Base-by-base conservation (phyloP, 176 grass and related monocot species). In the Carex parvula region DNA sequence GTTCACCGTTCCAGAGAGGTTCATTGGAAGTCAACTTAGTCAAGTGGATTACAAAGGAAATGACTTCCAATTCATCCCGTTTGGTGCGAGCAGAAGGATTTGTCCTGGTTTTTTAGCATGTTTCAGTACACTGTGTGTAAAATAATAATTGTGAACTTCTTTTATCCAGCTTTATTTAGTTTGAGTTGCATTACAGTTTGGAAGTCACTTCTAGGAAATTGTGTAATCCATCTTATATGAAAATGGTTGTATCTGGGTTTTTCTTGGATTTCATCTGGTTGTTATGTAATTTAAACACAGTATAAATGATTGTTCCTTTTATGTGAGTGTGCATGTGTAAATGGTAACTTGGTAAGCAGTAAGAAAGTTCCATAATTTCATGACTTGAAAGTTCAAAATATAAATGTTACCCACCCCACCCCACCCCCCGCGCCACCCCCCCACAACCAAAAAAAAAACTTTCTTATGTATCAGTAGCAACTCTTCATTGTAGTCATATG, bases 11-110 rank as follows among this genome's bases (percentile, higher is more conserved):
- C 71, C 79, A 29, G 88, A 93, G 57, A 84, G 92, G 54, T 84
- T 33, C 24, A 39, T 83, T 78, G 76, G 69, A 3, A 54, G 86
- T 69, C 77, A 80, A 56, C 29, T 29, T 29, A 29, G 29, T 29
- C 29, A 29, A 29, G 85, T 91, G 83, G 87, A 94, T 30, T 84
- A 89, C 2, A 84, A 81, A 53, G 92, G 89, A 10, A 60, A 18
- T 9, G 82, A 91, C 60, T 94, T 94, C 57, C 54, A 91, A 83
- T 57, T 88, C 79, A 50, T 91, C 32, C 83, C 87, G 15, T 94
- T 89, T 84, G 89, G 89, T 4, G 85, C 85, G 0, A 87, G 89
- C 3, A 86, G 85, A 37, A 75, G 87, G 30, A 69, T 89, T 6
- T 91, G 87, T 70, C 85, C 89, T 6, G 89, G 85, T 48, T 46